Percentiles rank a stretch among this genome's conserved stretches.
Evolutionary conservation across 345 rosid genomes (phyloP).

Genomic region (Acer yangbiense): DNA sequence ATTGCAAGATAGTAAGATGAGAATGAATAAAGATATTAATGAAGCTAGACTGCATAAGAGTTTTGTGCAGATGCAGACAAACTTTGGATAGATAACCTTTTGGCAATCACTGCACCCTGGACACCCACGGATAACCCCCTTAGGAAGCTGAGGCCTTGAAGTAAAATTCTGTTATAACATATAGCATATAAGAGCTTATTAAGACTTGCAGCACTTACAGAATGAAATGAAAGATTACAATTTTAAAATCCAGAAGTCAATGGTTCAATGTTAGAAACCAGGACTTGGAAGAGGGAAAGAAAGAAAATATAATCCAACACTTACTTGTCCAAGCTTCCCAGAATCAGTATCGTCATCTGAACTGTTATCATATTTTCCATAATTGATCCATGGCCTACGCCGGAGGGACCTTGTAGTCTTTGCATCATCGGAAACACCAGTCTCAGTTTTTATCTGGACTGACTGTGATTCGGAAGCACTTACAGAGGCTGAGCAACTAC

Average conservation of each 20-base stretch:
- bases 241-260: conserved; percentile 13
- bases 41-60: neutral
- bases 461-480: conserved; percentile 47
- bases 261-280: neutral
- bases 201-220: conserved; percentile 6
- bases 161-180: conserved; percentile 50
- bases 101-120: conserved; percentile 78
- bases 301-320: conserved; percentile 18
- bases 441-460: conserved; percentile 48
- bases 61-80: neutral
- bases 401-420: conserved; percentile 58
- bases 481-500: conserved; percentile 38
- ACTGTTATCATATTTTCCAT: conserved; percentile 43
- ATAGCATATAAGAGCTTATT: conserved; percentile 3
- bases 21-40: neutral
- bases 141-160: conserved; percentile 56
- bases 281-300: conserved; percentile 7
- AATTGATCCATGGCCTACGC: conserved; percentile 64
- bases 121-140: conserved; percentile 85
- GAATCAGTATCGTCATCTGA: conserved; percentile 51
- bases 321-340: conserved; percentile 59
- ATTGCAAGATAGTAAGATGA: neutral
- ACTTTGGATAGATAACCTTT: conserved; percentile 59
- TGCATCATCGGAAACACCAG: conserved; percentile 30
- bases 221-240: neutral